Percentiles rank a stretch among this genome's conserved stretches.
Evolutionary conservation across 345 rosid species (phyloP).

Genomic region (Moringa oleifera): DNA sequence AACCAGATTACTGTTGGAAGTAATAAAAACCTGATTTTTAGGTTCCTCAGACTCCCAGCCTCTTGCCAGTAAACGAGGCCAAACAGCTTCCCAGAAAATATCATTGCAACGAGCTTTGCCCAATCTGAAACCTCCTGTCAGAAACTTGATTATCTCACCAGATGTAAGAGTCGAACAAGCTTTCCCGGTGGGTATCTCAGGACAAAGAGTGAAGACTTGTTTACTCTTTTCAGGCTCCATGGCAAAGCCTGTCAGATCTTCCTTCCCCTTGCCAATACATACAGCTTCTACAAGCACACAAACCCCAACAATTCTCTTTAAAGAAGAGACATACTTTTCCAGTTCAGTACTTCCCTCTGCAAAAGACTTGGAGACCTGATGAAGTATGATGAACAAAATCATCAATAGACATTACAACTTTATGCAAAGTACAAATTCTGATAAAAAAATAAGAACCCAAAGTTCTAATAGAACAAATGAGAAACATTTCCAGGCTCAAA

Average conservation of each 20-base stretch:
- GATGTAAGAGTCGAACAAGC: constrained; percentile 51
- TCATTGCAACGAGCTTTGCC: constrained; percentile 72
- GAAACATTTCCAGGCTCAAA: background rate
- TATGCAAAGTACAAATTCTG: background rate
- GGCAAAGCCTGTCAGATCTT: constrained; percentile 52
- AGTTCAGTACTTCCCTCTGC: constrained; percentile 46
- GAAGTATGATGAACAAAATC: constrained; percentile 16
- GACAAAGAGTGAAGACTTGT: constrained; percentile 34
- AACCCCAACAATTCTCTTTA: constrained; percentile 50
- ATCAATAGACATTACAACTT: constrained; percentile 8
- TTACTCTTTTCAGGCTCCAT: constrained; percentile 34
- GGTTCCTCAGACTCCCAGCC: constrained; percentile 86
- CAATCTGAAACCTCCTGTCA: constrained; percentile 54
- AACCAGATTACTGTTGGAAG: constrained; percentile 45
- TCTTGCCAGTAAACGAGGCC: constrained; percentile 76
- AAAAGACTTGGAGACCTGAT: constrained; percentile 57
- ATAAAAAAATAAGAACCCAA: no score
- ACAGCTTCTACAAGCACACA: constrained; percentile 52
- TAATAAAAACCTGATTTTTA: constrained; percentile 30
- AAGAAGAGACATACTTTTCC: constrained; percentile 32
- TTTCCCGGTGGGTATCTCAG: constrained; percentile 32
- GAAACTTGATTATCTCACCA: constrained; percentile 41
- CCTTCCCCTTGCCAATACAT: constrained; percentile 64
- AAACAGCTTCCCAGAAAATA: constrained; percentile 80
- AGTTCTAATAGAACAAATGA: no score